Percentiles rank a stretch among this genome's conserved stretches.
Evolutionary conservation across 2,329 filamentous ascomycete genomes (phyloP).

Genomic region (Diaporthe sp.): DNA sequence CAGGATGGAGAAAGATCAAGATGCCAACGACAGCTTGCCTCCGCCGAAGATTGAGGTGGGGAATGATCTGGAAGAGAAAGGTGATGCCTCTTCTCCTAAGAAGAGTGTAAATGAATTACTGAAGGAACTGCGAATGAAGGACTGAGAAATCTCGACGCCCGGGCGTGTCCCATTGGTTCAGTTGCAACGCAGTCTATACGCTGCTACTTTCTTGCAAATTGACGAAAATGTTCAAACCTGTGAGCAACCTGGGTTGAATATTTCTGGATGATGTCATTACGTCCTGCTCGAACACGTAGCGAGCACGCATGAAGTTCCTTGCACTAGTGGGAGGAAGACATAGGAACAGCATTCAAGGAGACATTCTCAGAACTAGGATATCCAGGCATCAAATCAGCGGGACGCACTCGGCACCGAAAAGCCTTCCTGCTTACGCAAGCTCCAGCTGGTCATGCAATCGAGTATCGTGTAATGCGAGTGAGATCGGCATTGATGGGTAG

Average conservation of each 20-base stretch:
- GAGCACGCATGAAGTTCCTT: background rate
- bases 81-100: background rate
- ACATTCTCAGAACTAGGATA: background rate
- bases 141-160: background rate
- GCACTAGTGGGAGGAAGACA: background rate
- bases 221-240: background rate
- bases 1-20: background rate
- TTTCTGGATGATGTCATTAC: background rate
- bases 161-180: background rate
- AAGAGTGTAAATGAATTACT: background rate
- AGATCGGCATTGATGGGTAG: background rate
- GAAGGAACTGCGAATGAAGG: background rate
- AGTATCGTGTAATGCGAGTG: background rate
- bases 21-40: background rate
- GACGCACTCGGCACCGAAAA: background rate
- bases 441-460: background rate
- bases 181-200: background rate
- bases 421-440: slow-evolving; percentile 3
- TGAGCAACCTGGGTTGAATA: background rate
- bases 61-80: background rate
- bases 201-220: background rate
- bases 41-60: background rate
- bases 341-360: background rate
- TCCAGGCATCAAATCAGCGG: background rate
- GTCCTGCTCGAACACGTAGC: background rate